Conservation (phyloP, 805 yeast genomes). For the Sugiyamaella boreocaroliniensis region DNA sequence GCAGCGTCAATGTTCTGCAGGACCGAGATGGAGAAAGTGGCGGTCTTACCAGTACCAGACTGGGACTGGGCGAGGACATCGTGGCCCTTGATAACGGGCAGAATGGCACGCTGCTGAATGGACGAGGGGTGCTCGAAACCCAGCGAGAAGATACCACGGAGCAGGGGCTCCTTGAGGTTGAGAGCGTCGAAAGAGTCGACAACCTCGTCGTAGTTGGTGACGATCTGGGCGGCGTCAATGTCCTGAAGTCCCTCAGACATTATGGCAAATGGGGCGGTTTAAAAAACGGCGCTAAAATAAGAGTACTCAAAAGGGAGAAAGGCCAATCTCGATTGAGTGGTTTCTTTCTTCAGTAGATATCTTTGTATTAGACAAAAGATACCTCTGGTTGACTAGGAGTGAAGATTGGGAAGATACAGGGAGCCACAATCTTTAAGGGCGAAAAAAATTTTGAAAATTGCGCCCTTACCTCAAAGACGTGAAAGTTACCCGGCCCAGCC, state of each 20-base stretch:
- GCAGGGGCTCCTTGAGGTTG: conserved; percentile 55
- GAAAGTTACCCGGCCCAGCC: not conserved
- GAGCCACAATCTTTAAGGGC: not conserved
- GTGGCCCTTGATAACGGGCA: conserved; percentile 88
- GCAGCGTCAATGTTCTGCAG: conserved; percentile 76
- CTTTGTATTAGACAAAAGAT: not conserved
- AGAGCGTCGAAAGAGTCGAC: conserved; percentile 66
- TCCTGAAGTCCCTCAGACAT: conserved; percentile 44
- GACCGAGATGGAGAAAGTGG: conserved; percentile 93
- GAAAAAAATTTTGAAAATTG: not conserved
- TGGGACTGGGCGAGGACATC: conserved; percentile 98
- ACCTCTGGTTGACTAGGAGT: not conserved
- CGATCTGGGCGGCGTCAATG: conserved; percentile 76
- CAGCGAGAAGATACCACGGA: conserved; percentile 54
- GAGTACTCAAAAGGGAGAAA: not conserved
- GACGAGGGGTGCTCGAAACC: conserved; percentile 97
- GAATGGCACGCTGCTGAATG: conserved; percentile 94
- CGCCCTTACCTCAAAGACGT: not conserved
- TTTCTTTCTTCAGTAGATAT: not conserved
- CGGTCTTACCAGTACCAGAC: conserved; percentile 99
- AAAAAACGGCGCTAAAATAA: not conserved
- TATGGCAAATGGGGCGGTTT: conserved; percentile 10
- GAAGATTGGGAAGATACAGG: not conserved
- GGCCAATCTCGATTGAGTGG: not conserved
- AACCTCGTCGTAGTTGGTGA: conserved; percentile 94